These are phyloP conservation scores for Aureobasidium subglaciale DNA, from an alignment of 2,329 filamentous ascomycete genomes.

Conservation along the genomic window DNA sequence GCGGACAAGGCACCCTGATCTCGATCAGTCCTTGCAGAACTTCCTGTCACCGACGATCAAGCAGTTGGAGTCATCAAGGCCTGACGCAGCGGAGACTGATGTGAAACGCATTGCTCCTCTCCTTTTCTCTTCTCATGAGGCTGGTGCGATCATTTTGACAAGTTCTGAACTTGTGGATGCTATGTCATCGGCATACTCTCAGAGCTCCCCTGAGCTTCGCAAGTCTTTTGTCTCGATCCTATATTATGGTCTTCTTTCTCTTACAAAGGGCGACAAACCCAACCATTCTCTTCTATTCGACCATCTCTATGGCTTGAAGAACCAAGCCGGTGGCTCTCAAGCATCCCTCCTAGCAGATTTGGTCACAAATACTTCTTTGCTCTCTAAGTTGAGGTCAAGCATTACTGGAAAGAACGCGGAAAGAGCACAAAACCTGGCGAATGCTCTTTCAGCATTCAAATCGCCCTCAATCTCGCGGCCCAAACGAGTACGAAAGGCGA, in stretches of 20 bases:
- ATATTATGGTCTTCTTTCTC: slow-evolving; percentile 67
- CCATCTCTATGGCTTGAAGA: slow-evolving; percentile 73
- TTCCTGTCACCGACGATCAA: slow-evolving; percentile 57
- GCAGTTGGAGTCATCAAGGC: slow-evolving; percentile 55
- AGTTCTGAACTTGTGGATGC: slow-evolving; percentile 85
- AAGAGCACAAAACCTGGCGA: slow-evolving; percentile 54
- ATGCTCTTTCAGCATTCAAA: slow-evolving; percentile 53
- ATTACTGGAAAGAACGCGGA: slow-evolving; percentile 46
- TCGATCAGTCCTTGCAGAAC: slow-evolving; percentile 51
- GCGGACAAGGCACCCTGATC: slow-evolving; percentile 39
- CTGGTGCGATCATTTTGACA: slow-evolving; percentile 60
- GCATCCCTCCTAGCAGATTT: slow-evolving; percentile 71
- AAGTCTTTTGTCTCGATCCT: slow-evolving; percentile 63
- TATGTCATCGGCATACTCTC: slow-evolving; percentile 57
- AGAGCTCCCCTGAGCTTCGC: slow-evolving; percentile 56
- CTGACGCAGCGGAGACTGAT: slow-evolving; percentile 48
- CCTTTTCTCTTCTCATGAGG: slow-evolving; percentile 52
- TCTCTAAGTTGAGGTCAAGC: slow-evolving; percentile 55
- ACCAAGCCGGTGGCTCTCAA: slow-evolving; percentile 57
- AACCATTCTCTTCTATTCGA: slow-evolving; percentile 73
- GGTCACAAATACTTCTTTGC: slow-evolving; percentile 69
- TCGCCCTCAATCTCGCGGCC: slow-evolving; percentile 45
- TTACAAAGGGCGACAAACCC: slow-evolving; percentile 59
- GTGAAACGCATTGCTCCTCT: slow-evolving; percentile 57
- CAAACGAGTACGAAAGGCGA: slow-evolving; percentile 48